A percentile compares a stretch with the other conserved stretches of the same genome.
phyloP scores from a whole-genome alignment of 78 protist genomes.

The Dictyostelium citrinum region DNA sequence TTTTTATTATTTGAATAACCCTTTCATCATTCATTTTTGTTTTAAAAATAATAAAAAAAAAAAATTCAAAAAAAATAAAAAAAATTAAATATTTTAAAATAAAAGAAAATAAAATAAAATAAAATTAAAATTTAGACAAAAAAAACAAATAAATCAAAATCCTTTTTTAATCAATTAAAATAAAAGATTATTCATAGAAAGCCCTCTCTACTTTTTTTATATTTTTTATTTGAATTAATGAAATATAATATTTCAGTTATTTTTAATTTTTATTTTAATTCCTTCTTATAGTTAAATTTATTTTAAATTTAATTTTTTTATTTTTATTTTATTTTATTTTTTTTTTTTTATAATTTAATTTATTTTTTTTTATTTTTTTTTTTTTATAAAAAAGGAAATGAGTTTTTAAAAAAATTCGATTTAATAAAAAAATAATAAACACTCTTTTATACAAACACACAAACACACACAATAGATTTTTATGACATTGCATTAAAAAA shows the following conservation, averaged over 20 bases:
- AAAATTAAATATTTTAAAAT: neutral
- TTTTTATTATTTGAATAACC: neutral
- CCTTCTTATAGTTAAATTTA: no score
- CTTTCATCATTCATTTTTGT: neutral
- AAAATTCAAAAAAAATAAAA: neutral
- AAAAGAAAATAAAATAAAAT: neutral
- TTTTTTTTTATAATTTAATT: no score
- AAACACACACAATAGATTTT: neutral
- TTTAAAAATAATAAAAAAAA: neutral
- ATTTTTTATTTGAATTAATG: no score
- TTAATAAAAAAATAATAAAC: no score
- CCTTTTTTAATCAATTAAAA: no score
- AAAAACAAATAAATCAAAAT: no score
- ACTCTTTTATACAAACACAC: neutral
- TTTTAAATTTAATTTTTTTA: neutral
- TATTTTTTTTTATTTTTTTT: neutral
- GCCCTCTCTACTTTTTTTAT: no score
- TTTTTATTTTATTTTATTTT: neutral
- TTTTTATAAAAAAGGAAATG: neutral
- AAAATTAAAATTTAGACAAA: no score
- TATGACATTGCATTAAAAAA: neutral
- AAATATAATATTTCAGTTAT: neutral
- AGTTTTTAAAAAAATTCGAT: neutral
- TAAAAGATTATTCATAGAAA: no score
- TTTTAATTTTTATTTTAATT: neutral